A percentile compares a stretch with the other conserved stretches of the same genome.
Conservation (phyloP, 2,329 filamentous ascomycete species). For the Ambrosiella cleistominuta region DNA sequence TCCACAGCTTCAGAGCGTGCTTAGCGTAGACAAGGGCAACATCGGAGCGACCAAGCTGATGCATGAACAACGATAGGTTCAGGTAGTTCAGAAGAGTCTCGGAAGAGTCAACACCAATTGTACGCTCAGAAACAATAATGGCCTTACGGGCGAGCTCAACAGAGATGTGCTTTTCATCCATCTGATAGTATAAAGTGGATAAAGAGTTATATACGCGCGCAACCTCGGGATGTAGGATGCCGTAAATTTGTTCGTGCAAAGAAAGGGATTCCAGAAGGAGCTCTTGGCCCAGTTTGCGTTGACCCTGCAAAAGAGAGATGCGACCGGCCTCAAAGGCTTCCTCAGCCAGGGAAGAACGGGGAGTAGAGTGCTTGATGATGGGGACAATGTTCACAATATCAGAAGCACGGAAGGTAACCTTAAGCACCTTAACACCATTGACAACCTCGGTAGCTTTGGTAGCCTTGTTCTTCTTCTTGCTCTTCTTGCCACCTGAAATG, state of each 20-base stretch:
- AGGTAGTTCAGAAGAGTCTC: slow-evolving; percentile 93
- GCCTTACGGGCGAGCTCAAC: slow-evolving; percentile 93
- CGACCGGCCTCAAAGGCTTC: slow-evolving; percentile 91
- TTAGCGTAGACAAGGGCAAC: slow-evolving; percentile 74
- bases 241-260: slow-evolving; percentile 95
- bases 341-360: slow-evolving; percentile 77
- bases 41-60: slow-evolving; percentile 79
- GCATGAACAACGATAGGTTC: slow-evolving; percentile 85
- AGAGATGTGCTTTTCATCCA: slow-evolving; percentile 94
- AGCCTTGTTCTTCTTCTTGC: slow-evolving; percentile 41
- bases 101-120: slow-evolving; percentile 77
- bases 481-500: slow-evolving; percentile 25
- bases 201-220: slow-evolving; percentile 87
- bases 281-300: slow-evolving; percentile 92
- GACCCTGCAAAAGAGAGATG: slow-evolving; percentile 86
- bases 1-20: slow-evolving; percentile 90
- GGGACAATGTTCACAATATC: slow-evolving; percentile 90
- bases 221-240: slow-evolving; percentile 90
- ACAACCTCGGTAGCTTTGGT: slow-evolving; percentile 39
- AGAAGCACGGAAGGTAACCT: slow-evolving; percentile 57
- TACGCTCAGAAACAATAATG: slow-evolving; percentile 88
- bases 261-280: slow-evolving; percentile 89
- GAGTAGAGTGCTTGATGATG: slow-evolving; percentile 82
- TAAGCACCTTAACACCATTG: slow-evolving; percentile 24
- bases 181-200: slow-evolving; percentile 88